phyloP scores from a whole-genome alignment of 306 rosid genomes.

The Arachis hypogaea region DNA sequence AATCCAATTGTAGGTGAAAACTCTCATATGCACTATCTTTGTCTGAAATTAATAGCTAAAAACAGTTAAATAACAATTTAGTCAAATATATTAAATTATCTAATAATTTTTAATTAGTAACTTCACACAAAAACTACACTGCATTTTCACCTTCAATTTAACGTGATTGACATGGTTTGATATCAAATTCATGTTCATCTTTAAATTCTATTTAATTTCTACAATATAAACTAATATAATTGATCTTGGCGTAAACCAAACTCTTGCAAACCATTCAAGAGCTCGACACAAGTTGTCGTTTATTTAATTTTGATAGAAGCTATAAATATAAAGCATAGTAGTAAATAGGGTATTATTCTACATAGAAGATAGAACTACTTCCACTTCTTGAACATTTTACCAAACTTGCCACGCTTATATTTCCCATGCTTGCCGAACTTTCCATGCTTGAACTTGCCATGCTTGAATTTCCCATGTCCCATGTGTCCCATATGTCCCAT shows the following conservation, averaged over 20 bases:
- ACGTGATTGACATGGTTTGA: too few relatives aligned
- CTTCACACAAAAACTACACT: too few relatives aligned
- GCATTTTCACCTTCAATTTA: too few relatives aligned
- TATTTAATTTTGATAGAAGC: slow-evolving; percentile 27
- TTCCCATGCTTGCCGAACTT: slow-evolving; percentile 54
- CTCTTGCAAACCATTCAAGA: neutral
- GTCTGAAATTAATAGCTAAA: too few relatives aligned
- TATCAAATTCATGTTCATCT: neutral
- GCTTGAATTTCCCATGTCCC: slow-evolving; percentile 46
- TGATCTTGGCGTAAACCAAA: too few relatives aligned
- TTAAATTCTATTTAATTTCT: neutral
- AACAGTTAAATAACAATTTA: too few relatives aligned
- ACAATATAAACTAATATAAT: slow-evolving; percentile 1
- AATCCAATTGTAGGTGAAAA: too few relatives aligned
- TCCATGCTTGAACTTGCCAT: slow-evolving; percentile 43
- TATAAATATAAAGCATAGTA: neutral
- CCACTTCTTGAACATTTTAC: slow-evolving; percentile 53
- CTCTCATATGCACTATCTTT: too few relatives aligned
- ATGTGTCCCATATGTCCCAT: slow-evolving; percentile 46
- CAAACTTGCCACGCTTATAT: slow-evolving; percentile 52
- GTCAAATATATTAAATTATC: too few relatives aligned
- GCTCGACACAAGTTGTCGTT: slow-evolving; percentile 24
- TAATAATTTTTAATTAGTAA: too few relatives aligned
- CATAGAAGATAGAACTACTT: slow-evolving; percentile 44
- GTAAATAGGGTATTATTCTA: neutral